Conservation (phyloP, 2,329 filamentous ascomycete species). For the Aspergillus candidus region DNA sequence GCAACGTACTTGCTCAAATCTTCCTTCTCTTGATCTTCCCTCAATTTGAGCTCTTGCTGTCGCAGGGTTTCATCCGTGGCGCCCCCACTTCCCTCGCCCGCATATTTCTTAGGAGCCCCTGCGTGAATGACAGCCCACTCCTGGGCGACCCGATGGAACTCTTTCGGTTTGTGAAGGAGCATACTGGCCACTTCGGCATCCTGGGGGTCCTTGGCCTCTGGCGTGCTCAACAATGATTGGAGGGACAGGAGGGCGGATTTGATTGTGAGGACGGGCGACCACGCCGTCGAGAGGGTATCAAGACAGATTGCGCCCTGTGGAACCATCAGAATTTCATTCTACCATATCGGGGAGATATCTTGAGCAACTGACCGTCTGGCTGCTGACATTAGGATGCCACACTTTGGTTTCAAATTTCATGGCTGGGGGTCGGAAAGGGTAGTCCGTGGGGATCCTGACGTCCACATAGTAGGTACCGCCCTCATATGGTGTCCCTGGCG, state of each 20-base stretch:
- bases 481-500: slow-evolving; percentile 89
- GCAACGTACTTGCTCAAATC: slow-evolving; percentile 49
- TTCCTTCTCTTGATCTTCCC: slow-evolving; percentile 52
- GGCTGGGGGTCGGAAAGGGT: slow-evolving; percentile 84
- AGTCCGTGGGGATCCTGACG: slow-evolving; percentile 79
- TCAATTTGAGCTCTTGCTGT: slow-evolving; percentile 48
- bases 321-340: neutral
- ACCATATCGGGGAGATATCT: neutral
- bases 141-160: slow-evolving; percentile 74
- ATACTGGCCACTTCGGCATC: slow-evolving; percentile 92
- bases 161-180: slow-evolving; percentile 70
- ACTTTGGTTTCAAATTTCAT: slow-evolving; percentile 93
- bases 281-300: slow-evolving; percentile 80
- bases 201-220: slow-evolving; percentile 93
- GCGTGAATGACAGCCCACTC: slow-evolving; percentile 88
- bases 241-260: slow-evolving; percentile 91
- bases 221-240: slow-evolving; percentile 84
- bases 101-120: slow-evolving; percentile 59
- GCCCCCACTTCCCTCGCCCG: slow-evolving; percentile 49
- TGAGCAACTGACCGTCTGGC: slow-evolving; percentile 65
- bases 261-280: slow-evolving; percentile 94
- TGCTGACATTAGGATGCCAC: slow-evolving; percentile 97
- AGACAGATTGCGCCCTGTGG: slow-evolving; percentile 88
- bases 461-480: slow-evolving; percentile 77
- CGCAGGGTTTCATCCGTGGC: slow-evolving; percentile 50